Evolutionary conservation across 805 yeast species (phyloP), one percentile per base, ranked within the genome.

Genomic region (Kodamaea lidongshanica): DNA sequence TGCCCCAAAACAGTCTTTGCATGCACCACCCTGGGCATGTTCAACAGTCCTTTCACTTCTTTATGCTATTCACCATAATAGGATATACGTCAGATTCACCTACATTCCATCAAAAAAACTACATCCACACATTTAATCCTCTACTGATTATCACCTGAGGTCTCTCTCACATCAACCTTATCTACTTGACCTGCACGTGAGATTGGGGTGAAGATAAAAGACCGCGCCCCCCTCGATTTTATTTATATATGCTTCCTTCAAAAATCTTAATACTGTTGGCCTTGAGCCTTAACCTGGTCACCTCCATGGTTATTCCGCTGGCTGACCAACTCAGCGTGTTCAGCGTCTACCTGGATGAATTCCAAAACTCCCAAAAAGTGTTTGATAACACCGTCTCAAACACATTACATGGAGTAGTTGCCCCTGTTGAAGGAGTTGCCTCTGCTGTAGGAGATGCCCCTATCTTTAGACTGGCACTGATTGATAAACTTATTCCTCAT

Each of bases 401-500:
- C 23, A 5, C 27, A n/a, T n/a, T n/a, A n/a, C n/a, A n/a, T 25
- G 4, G 16, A 15, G 26, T 12, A 10, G 8, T 7, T 15, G 17
- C 7, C 11, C 13, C 25, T 14, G 25, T n/a, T n/a, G n/a, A n/a
- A n/a, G n/a, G n/a, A n/a, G 25, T 12, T 12, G 26, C 26, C 16
- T 13, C 13, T n/a, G 27, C 15, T 4, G n/a, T n/a, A 4, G 7
- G 5, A 10, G 27, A 23, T 7, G 34, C 30, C 6, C 35, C 35
- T 3, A 15, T 27, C 12, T 23, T 27, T 9, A 16, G 23, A 24
- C n/a, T 12, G 9, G 29, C 20, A 5, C 8, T 22, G 13, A 7
- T 23, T 12, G 31, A 27, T 8, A 32, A 27, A 18, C 20, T 30
- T 17, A 30, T 38, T 10, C 39, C 38, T 11, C 25, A 31, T 30